Conservation (phyloP, 139 green algal genomes). For the Klebsormidium nitens region DNA sequence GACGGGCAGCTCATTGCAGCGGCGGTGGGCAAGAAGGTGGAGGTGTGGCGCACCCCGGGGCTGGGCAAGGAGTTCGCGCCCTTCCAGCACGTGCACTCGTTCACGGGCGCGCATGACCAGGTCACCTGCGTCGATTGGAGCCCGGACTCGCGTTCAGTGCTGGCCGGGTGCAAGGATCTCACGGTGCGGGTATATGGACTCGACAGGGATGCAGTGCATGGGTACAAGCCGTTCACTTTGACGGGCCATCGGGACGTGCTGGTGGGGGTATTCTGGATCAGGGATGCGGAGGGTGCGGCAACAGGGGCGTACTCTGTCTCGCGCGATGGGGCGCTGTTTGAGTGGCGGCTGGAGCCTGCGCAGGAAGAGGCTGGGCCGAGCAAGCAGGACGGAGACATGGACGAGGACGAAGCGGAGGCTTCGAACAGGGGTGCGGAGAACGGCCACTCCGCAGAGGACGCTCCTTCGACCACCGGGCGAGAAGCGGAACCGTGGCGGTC, state of each 20-base stretch:
- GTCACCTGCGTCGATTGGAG: constrained; percentile 87
- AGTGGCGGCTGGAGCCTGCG: constrained; percentile 58
- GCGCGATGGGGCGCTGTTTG: constrained; percentile 77
- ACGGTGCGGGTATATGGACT: constrained; percentile 70
- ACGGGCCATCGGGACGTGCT: constrained; percentile 73
- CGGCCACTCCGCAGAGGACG: too few relatives aligned
- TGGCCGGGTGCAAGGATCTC: constrained; percentile 75
- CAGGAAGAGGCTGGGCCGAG: neutral
- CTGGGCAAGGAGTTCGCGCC: constrained; percentile 74
- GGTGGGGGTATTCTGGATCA: constrained; percentile 69
- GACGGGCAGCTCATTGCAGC: constrained; percentile 80
- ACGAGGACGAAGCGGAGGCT: neutral
- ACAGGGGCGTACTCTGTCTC: constrained; percentile 61
- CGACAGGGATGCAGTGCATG: constrained; percentile 66
- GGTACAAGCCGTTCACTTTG: constrained; percentile 72
- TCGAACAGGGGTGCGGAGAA: neutral
- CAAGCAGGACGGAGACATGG: neutral
- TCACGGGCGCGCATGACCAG: constrained; percentile 69
- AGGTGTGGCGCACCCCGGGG: constrained; percentile 82
- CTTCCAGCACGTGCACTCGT: constrained; percentile 85
- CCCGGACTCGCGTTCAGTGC: constrained; percentile 64
- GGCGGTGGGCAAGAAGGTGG: constrained; percentile 74
- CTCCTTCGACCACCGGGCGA: too few relatives aligned
- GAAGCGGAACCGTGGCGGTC: too few relatives aligned
- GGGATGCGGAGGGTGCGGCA: neutral